These are phyloP conservation scores for Salix exigua DNA, from an alignment of 345 rosid genomes.

Conservation along the genomic window DNA sequence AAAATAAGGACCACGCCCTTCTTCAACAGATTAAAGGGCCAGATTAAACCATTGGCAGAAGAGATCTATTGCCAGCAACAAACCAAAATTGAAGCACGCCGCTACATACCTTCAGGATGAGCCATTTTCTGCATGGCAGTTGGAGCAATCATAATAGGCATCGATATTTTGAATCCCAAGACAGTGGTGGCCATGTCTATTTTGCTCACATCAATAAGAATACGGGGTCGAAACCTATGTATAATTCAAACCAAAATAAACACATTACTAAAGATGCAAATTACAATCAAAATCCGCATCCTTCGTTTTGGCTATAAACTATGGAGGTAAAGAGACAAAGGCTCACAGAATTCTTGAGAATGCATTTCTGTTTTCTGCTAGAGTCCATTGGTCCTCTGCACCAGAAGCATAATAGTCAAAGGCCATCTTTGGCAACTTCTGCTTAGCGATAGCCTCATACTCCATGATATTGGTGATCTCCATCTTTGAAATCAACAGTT, in stretches of 20 bases:
- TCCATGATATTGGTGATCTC: conserved; percentile 86
- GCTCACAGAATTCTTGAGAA: conserved; percentile 82
- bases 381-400: conserved; percentile 98
- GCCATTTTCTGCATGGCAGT: conserved; percentile 97
- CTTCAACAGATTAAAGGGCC: neutral
- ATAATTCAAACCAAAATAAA: neutral
- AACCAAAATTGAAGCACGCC: neutral
- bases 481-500: conserved; percentile 24
- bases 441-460: conserved; percentile 77
- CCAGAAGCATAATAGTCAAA: conserved; percentile 95
- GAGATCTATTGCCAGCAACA: neutral
- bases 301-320: neutral
- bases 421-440: conserved; percentile 87
- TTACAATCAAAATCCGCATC: neutral
- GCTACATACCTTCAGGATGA: conserved; percentile 71
- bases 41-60: neutral
- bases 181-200: conserved; percentile 72
- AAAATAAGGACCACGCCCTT: neutral
- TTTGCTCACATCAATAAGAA: conserved; percentile 83
- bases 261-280: neutral
- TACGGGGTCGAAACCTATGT: conserved; percentile 77
- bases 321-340: neutral
- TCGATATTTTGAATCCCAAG: conserved; percentile 78
- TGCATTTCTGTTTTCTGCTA: conserved; percentile 71
- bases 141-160: conserved; percentile 98